Conservation (phyloP, 1,284 basidiomycete genomes). For the Leccinum pachyderme region DNA sequence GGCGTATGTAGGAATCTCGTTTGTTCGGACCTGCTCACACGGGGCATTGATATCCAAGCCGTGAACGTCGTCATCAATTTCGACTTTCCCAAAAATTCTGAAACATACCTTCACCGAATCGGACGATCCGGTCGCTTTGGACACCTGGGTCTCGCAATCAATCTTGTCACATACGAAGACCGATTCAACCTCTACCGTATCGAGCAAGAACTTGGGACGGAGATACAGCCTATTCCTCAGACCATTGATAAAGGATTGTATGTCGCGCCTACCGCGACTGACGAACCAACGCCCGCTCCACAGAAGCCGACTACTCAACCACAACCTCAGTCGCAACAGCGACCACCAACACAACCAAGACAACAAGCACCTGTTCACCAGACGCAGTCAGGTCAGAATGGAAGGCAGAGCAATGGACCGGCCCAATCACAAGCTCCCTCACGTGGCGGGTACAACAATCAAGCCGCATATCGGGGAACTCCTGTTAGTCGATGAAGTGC, state of each 20-base stretch:
- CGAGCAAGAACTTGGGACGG: constrained; percentile 97
- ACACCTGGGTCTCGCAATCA: constrained; percentile 96
- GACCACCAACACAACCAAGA: constrained; percentile 22
- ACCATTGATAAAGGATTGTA: constrained; percentile 92
- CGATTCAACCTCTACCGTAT: constrained; percentile 97
- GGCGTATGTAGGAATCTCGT: constrained; percentile 98
- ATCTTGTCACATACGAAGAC: constrained; percentile 95
- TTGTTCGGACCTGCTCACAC: constrained; percentile 93
- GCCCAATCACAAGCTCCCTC: constrained; percentile 20
- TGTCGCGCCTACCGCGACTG: constrained; percentile 64
- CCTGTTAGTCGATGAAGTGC: constrained; percentile 30
- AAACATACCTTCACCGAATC: constrained; percentile 97
- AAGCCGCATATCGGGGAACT: constrained; percentile 27
- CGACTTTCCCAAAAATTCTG: constrained; percentile 98
- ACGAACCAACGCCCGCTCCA: constrained; percentile 45
- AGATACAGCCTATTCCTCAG: constrained; percentile 95
- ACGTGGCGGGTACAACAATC: constrained; percentile 25
- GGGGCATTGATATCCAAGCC: constrained; percentile 99
- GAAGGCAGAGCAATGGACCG: constrained; percentile 28
- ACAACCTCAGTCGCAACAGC: constrained; percentile 35
- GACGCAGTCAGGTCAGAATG: constrained; percentile 25
- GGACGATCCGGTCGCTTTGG: constrained; percentile 98
- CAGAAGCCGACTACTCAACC: constrained; percentile 36
- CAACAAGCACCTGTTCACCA: constrained; percentile 23
- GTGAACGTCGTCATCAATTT: constrained; percentile 99